Percentiles rank a stretch among this genome's conserved stretches.
These are phyloP conservation scores for Kodamaea fukazawae DNA, from an alignment of 805 yeast genomes.

Conservation along the genomic window DNA sequence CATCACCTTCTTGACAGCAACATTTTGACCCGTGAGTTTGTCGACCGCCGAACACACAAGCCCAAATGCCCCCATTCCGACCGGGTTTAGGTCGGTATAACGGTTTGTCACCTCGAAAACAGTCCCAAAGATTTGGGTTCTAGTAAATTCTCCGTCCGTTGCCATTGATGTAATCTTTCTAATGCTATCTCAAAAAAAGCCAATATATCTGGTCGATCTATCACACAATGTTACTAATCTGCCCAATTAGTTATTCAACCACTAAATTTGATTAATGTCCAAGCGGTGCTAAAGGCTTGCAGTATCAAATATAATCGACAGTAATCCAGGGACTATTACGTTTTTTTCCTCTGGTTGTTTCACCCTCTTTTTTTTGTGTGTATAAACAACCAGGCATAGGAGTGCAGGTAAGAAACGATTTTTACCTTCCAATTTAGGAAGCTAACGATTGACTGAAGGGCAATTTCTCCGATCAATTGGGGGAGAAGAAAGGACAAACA, in stretches of 20 bases:
- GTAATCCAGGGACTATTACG: not conserved
- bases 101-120: conserved; percentile 89
- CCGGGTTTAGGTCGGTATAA: conserved; percentile 91
- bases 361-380: too few species aligned
- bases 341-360: not conserved
- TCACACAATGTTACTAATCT: too few species aligned
- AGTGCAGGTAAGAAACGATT: too few species aligned
- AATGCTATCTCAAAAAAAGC: too few species aligned
- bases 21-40: conserved; percentile 84
- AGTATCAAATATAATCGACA: not conserved
- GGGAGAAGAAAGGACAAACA: too few species aligned
- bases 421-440: too few species aligned
- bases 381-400: too few species aligned
- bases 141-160: conserved; percentile 47
- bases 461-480: too few species aligned
- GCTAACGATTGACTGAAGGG: too few species aligned
- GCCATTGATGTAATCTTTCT: conserved; percentile 28
- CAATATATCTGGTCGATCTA: too few species aligned
- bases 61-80: conserved; percentile 99
- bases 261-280: not conserved
- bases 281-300: not conserved
- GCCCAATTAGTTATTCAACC: not conserved
- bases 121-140: conserved; percentile 93
- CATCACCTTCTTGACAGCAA: conserved; percentile 97
- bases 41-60: conserved; percentile 95